Conservation (phyloP, 148 eudicot genomes). For the Camellia lanceoleosa region DNA sequence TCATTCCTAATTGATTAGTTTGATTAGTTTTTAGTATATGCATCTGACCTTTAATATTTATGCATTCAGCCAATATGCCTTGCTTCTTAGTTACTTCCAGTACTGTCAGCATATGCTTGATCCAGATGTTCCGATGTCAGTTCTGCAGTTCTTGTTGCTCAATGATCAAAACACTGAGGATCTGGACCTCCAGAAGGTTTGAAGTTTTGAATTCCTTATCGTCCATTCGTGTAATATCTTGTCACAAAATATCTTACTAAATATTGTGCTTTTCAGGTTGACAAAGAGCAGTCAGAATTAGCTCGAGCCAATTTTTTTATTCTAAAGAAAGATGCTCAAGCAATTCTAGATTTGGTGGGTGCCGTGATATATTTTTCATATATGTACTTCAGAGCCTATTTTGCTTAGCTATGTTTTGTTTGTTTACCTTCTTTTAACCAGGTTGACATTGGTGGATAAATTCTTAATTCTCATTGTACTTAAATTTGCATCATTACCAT, state of each 20-base stretch:
- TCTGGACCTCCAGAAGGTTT: constrained; percentile 80
- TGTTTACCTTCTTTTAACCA: neutral
- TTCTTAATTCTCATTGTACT: neutral
- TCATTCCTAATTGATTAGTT: neutral
- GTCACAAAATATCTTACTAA: neutral
- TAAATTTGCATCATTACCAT: neutral
- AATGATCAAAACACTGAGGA: constrained; percentile 74
- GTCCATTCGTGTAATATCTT: constrained; percentile 6
- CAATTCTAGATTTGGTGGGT: constrained; percentile 80
- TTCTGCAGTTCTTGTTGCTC: constrained; percentile 69
- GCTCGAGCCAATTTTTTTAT: constrained; percentile 76
- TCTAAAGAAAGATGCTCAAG: constrained; percentile 78
- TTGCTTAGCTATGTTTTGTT: neutral
- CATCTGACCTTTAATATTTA: constrained; percentile 21
- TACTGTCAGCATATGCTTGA: constrained; percentile 94
- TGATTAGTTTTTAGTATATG: neutral
- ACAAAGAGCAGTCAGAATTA: constrained; percentile 84
- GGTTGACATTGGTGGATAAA: neutral
- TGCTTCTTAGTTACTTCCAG: constrained; percentile 90
- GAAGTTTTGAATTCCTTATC: neutral
- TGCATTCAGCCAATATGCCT: constrained; percentile 78
- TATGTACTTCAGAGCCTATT: neutral
- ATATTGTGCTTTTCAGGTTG: constrained; percentile 49
- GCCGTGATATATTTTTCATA: neutral
- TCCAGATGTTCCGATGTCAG: constrained; percentile 79